Percentiles rank a stretch among this genome's conserved stretches.
Evolutionary conservation across 345 rosid species (phyloP).

Genomic region (Populus nigra): DNA sequence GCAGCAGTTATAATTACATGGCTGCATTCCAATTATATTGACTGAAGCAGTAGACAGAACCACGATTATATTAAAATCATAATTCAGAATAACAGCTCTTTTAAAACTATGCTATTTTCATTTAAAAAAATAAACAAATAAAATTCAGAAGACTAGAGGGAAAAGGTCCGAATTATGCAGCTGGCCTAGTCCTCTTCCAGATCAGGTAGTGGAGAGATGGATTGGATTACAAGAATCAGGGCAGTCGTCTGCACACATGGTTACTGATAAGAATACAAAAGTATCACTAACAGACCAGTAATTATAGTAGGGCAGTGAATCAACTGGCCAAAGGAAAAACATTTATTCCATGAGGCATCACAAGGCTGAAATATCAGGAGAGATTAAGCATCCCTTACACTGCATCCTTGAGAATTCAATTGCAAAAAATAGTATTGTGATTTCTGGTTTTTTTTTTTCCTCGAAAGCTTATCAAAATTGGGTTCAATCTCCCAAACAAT

Average conservation of each 20-base stretch:
- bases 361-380: background rate
- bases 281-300: background rate
- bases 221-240: background rate
- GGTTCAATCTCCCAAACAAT: slow-evolving; percentile 27
- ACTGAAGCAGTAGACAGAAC: no score
- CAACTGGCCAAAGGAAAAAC: background rate
- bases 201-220: background rate
- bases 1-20: no score
- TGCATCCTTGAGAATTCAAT: background rate
- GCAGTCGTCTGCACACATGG: background rate
- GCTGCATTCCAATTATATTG: no score
- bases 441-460: background rate
- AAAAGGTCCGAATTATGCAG: no score
- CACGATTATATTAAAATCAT: no score
- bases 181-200: background rate
- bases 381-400: background rate
- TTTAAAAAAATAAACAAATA: no score
- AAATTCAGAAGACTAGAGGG: no score
- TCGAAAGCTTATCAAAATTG: slow-evolving; percentile 29
- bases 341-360: background rate
- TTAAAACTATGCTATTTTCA: no score
- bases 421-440: background rate
- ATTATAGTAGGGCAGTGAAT: background rate
- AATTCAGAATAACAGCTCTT: no score
- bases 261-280: background rate